Evolutionary conservation across 140 eudicot genomes (phyloP).

Genomic region (Stevia rebaudiana): DNA sequence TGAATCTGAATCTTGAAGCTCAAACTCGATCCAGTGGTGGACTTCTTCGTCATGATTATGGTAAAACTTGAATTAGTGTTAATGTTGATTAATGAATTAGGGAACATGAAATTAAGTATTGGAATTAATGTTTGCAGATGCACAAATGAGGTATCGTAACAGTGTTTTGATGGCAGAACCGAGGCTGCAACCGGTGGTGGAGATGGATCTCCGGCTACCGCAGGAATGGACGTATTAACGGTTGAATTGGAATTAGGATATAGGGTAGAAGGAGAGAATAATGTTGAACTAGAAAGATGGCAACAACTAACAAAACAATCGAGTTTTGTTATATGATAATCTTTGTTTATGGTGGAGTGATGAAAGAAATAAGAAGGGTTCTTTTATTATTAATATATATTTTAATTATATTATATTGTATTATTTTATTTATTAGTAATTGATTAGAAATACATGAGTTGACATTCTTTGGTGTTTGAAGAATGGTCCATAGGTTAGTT

Average conservation of each 20-base stretch:
- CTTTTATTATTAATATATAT: neutral
- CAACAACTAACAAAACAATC: conserved; percentile 23
- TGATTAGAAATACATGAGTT: conserved; percentile 15
- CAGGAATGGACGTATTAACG: conserved; percentile 70
- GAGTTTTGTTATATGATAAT: conserved; percentile 22
- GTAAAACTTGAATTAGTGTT: conserved; percentile 14
- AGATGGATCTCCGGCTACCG: conserved; percentile 51
- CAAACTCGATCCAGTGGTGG: conserved; percentile 24
- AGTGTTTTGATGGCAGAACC: conserved; percentile 33
- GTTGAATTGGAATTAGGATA: neutral
- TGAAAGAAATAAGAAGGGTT: conserved; percentile 23
- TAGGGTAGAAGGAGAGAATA: conserved; percentile 10
- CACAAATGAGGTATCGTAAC: conserved; percentile 29
- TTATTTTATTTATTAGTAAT: conserved; percentile 9
- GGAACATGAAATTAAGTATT: no score
- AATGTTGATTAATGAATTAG: neutral
- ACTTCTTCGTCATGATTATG: conserved; percentile 15
- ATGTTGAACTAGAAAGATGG: conserved; percentile 19
- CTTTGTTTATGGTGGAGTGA: conserved; percentile 26
- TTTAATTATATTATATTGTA: neutral
- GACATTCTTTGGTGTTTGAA: conserved; percentile 30
- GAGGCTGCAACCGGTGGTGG: conserved; percentile 21
- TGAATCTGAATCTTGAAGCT: conserved; percentile 50
- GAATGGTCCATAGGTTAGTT: conserved; percentile 22
- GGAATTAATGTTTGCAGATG: conserved; percentile 24